A percentile compares a stretch with the other conserved stretches of the same genome.
These are phyloP conservation scores for Aspergillus fumigatiaffinis DNA, from an alignment of 2,329 filamentous ascomycete genomes.

Conservation along the genomic window DNA sequence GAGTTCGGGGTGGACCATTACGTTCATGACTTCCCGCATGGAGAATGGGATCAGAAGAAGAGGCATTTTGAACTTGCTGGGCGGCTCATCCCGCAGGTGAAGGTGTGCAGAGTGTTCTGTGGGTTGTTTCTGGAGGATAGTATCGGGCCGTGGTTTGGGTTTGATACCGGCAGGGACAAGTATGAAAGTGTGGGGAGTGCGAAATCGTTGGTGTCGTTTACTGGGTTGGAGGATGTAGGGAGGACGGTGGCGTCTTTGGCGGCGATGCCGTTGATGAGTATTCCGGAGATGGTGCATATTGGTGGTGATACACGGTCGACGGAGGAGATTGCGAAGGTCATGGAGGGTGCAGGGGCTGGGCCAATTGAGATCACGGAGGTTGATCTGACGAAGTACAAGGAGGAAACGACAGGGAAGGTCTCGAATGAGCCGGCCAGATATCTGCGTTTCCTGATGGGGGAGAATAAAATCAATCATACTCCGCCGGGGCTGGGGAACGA, in stretches of 20 bases:
- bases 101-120: conserved; percentile 28
- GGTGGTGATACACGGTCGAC: conserved; percentile 24
- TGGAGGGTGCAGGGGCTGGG: conserved; percentile 22
- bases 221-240: conserved; percentile 29
- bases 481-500: conserved; percentile 20
- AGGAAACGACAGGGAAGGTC: conserved; percentile 12
- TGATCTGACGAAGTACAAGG: conserved; percentile 23
- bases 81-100: conserved; percentile 14
- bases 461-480: conserved; percentile 25
- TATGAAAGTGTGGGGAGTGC: conserved; percentile 29
- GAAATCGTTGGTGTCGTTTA: conserved; percentile 26
- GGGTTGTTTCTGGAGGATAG: conserved; percentile 33
- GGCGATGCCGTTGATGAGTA: conserved; percentile 9
- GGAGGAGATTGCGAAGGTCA: conserved; percentile 20
- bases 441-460: conserved; percentile 34
- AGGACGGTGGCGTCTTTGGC: conserved; percentile 26
- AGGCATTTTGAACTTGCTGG: conserved; percentile 20
- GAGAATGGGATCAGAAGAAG: conserved; percentile 34
- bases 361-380: conserved; percentile 20
- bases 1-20: conserved; percentile 39
- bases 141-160: conserved; percentile 33
- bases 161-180: conserved; percentile 22
- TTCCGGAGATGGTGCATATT: conserved; percentile 26
- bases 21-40: conserved; percentile 32
- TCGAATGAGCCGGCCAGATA: conserved; percentile 24